Base-by-base conservation (phyloP, 1,284 basidiomycete genomes). In the Leccinum fuscescens region DNA sequence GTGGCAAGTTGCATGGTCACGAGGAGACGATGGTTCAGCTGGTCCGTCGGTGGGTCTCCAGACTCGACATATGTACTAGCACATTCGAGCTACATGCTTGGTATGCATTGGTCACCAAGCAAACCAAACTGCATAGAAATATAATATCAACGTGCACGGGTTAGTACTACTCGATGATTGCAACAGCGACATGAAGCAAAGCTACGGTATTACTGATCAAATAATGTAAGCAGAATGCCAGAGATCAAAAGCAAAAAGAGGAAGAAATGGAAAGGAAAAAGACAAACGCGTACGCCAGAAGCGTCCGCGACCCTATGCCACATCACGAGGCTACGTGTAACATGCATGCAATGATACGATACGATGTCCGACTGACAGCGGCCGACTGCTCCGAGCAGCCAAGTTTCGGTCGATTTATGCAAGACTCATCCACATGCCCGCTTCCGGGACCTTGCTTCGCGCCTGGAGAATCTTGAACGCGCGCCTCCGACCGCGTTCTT, bases 381-480 rank as follows among this genome's bases (percentile, higher is more conserved):
- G 7, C 24, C 9, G 24, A 8, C 6, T n/a, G 24, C 14, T 50
- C 22, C 6, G 12, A 48, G 20, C 46, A 48, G 12, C 20, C 12
- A 14, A 22, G 46, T 22, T 50, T 24, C 49, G 49, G 6, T 22
- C 33, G 29, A 54, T 51, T 72, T 55, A 79, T 52, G 85, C 87
- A 67, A 91, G 75, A 78, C 89, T 92, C 68, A 88, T 81, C 89
- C 89, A 92, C 87, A 92, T 90, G 27, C 86, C 85, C 48, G 80
- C 84, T 63, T 80, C 82, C 11, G 86, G 87, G 31, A 89, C 61
- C 69, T 80, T 77, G 63, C 80, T 85, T 53, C 85, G 78, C 17
- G 82, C 82, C 70, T 89, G 79, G 56, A 91, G 74, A 55, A 91
- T 91, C 74, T 80, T 84, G 62, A 86, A 69, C 1, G 89, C 89